Percentiles rank a stretch among this genome's conserved stretches.
Evolutionary conservation across 2,329 filamentous ascomycete species (phyloP).

Genomic region (Fusarium illudens): DNA sequence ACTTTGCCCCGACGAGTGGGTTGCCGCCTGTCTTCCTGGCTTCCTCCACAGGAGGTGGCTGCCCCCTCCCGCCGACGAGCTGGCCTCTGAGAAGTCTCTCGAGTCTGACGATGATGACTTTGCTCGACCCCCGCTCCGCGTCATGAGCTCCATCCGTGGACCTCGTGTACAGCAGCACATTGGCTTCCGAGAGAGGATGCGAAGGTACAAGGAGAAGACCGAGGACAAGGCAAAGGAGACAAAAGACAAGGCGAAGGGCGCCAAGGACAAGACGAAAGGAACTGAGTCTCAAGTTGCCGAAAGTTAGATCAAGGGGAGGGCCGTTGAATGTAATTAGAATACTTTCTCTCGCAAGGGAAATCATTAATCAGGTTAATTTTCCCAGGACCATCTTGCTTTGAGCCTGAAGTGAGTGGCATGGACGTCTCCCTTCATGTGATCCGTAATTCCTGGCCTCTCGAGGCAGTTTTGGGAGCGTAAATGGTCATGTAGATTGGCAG

Average conservation of each 20-base stretch:
- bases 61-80: constrained; percentile 25
- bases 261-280: constrained; percentile 3
- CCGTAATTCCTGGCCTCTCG: not conserved
- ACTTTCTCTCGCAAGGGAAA: not conserved
- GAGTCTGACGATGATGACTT: constrained; percentile 38
- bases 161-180: constrained; percentile 43
- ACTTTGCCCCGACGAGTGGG: constrained; percentile 72
- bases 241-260: constrained; percentile 11
- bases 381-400: not conserved
- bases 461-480: not conserved
- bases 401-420: not conserved
- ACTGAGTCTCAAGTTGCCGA: constrained; percentile 14
- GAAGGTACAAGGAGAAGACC: constrained; percentile 41
- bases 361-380: not conserved
- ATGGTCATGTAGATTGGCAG: too few relatives aligned
- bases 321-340: not conserved
- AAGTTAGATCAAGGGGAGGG: constrained; percentile 2
- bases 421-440: not conserved
- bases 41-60: constrained; percentile 43
- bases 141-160: constrained; percentile 45
- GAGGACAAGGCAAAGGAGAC: constrained; percentile 27
- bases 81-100: constrained; percentile 18
- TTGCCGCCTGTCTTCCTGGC: constrained; percentile 40
- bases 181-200: constrained; percentile 43
- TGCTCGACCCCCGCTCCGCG: constrained; percentile 37